A percentile compares a stretch with the other conserved stretches of the same genome.
Evolutionary conservation across 306 rosid genomes (phyloP).

Genomic region (Lotus japonicus): DNA sequence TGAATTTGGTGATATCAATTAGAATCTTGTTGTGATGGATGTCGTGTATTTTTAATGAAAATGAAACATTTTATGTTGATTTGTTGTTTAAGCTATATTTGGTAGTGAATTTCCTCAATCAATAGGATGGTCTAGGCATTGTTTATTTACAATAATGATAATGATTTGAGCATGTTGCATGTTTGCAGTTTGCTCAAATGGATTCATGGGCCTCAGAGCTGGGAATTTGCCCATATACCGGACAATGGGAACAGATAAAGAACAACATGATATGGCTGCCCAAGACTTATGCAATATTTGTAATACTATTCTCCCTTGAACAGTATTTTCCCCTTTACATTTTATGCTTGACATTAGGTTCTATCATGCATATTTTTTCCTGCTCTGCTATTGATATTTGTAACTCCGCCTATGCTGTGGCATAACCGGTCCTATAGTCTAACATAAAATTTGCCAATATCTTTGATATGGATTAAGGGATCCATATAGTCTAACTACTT

Average conservation of each 20-base stretch:
- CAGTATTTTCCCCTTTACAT: neutral
- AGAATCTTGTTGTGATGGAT: conserved; percentile 2
- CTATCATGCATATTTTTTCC: neutral
- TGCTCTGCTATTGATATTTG: conserved; percentile 22
- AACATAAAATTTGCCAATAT: too few relatives aligned
- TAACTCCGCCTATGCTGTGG: neutral
- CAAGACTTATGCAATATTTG: conserved; percentile 60
- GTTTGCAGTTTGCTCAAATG: conserved; percentile 60
- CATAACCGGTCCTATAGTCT: too few relatives aligned
- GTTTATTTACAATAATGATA: neutral
- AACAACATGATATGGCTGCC: conserved; percentile 78
- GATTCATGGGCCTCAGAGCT: conserved; percentile 35
- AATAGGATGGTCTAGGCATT: neutral
- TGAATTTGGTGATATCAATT: neutral
- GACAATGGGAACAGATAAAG: conserved; percentile 52
- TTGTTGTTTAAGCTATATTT: neutral
- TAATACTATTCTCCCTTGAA: conserved; percentile 35
- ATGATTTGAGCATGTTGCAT: neutral
- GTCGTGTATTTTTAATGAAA: neutral
- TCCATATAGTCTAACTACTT: too few relatives aligned
- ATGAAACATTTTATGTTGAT: neutral
- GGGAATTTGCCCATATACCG: conserved; percentile 63
- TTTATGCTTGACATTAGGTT: neutral
- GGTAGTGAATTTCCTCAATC: conserved; percentile 7
- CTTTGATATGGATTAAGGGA: too few relatives aligned